These are phyloP conservation scores for Boletus sp. DNA, from an alignment of 768 basidiomycete genomes.

Conservation along the genomic window DNA sequence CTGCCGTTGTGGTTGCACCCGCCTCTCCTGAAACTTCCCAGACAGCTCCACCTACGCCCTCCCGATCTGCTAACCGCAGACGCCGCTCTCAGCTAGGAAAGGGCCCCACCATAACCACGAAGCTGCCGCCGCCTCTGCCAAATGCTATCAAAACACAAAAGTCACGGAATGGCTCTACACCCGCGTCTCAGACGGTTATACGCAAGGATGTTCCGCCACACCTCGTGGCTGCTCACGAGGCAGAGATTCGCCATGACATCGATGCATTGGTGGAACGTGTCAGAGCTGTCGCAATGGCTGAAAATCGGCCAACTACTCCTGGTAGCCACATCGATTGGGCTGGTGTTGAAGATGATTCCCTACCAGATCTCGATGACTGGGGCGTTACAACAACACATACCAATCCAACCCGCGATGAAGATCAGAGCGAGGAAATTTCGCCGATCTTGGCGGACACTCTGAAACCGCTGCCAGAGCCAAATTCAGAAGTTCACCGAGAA, in stretches of 20 bases:
- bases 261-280: conserved; percentile 78
- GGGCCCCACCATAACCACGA: conserved; percentile 11
- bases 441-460: conserved; percentile 66
- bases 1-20: conserved; percentile 20
- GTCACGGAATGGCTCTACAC: conserved; percentile 22
- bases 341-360: conserved; percentile 74
- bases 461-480: conserved; percentile 53
- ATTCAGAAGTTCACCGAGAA: conserved; percentile 23
- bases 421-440: conserved; percentile 48
- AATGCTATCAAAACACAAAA: conserved; percentile 35
- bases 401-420: conserved; percentile 24
- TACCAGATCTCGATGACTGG: conserved; percentile 87
- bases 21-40: conserved; percentile 20
- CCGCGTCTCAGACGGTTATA: conserved; percentile 27
- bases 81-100: conserved; percentile 45
- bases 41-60: conserved; percentile 31
- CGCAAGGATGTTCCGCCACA: conserved; percentile 63
- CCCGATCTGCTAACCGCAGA: conserved; percentile 46
- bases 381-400: conserved; percentile 52
- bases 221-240: conserved; percentile 35
- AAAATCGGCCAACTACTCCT: conserved; percentile 63
- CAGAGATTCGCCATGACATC: conserved; percentile 59
- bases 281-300: conserved; percentile 67
- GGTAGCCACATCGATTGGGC: conserved; percentile 89
- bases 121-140: conserved; percentile 11